phyloP scores from a whole-genome alignment of 345 rosid species.

The Pseudoturritis turrita region DNA sequence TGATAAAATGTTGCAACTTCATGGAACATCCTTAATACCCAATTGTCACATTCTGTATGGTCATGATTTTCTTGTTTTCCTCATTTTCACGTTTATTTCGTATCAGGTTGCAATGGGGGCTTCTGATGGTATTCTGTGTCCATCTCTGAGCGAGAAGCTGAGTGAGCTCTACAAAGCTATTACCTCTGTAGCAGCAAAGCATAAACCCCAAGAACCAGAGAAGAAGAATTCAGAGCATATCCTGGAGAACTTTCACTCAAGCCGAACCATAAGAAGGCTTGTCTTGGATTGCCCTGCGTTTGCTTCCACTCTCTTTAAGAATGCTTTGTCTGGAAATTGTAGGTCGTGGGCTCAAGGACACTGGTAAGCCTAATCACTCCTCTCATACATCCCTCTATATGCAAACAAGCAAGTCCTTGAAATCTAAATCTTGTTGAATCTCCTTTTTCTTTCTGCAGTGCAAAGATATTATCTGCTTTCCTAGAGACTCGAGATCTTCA shows the following conservation, averaged over 20 bases:
- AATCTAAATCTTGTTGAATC: conserved; percentile 1
- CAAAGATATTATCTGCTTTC: conserved; percentile 68
- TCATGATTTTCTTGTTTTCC: background rate
- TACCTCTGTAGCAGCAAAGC: conserved; percentile 55
- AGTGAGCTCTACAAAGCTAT: conserved; percentile 54
- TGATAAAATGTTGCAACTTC: conserved; percentile 4
- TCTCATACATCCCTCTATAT: background rate
- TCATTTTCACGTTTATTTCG: background rate
- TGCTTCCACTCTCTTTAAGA: conserved; percentile 63
- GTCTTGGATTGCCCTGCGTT: conserved; percentile 61
- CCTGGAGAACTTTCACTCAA: conserved; percentile 80
- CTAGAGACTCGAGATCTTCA: conserved; percentile 53
- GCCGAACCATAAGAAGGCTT: conserved; percentile 74
- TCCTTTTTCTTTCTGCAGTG: conserved; percentile 43
- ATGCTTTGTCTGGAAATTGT: conserved; percentile 68
- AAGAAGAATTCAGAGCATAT: conserved; percentile 40
- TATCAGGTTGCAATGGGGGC: conserved; percentile 75
- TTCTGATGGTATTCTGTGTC: conserved; percentile 54
- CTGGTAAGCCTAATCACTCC: conserved; percentile 45
- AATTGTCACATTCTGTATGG: background rate
- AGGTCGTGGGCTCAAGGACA: conserved; percentile 73
- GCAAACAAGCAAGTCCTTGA: background rate
- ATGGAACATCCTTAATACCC: background rate
- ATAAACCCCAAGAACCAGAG: conserved; percentile 47
- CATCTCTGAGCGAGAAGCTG: conserved; percentile 55